phyloP scores from a whole-genome alignment of 2,329 filamentous ascomycete genomes.

The Cladobotryum protrusum region DNA sequence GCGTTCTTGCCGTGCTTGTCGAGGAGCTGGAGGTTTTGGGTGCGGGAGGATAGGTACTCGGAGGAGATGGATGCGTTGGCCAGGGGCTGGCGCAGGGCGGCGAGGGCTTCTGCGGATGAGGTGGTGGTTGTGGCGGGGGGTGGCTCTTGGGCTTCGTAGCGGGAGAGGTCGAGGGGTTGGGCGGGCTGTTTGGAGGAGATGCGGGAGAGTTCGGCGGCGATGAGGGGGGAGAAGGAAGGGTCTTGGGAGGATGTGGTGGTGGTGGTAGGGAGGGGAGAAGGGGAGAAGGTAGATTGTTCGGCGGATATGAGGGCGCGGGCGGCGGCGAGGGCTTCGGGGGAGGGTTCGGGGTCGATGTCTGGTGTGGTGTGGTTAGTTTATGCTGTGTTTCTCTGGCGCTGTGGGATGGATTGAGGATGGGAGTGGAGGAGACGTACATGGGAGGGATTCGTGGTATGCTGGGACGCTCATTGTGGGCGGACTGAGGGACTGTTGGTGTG shows the following conservation, averaged over 20 bases:
- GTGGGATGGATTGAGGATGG: background rate
- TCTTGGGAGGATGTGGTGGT: conserved; percentile 41
- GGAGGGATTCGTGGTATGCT: conserved; percentile 67
- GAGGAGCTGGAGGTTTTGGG: conserved; percentile 60
- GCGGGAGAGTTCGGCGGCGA: conserved; percentile 63
- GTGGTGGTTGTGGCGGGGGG: conserved; percentile 21
- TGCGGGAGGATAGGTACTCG: conserved; percentile 46
- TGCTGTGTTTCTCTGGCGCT: no score
- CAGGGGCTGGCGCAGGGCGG: conserved; percentile 56
- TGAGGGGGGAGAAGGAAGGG: conserved; percentile 57
- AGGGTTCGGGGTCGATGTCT: conserved; percentile 79
- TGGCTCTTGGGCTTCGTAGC: conserved; percentile 72
- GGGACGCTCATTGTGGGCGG: conserved; percentile 20
- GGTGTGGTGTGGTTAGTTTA: conserved; percentile 12
- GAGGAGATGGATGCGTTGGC: conserved; percentile 45
- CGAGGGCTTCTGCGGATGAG: conserved; percentile 2
- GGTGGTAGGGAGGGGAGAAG: conserved; percentile 25
- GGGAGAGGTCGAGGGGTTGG: conserved; percentile 61
- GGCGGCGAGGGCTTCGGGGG: conserved; percentile 53
- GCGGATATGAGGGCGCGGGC: conserved; percentile 64
- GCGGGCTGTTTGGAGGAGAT: conserved; percentile 40
- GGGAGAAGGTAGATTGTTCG: conserved; percentile 49
- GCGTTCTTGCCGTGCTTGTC: conserved; percentile 81
- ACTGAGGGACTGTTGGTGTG: background rate
- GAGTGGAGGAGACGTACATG: conserved; percentile 50